A percentile compares a stretch with the other conserved stretches of the same genome.
Evolutionary conservation across 2,329 filamentous ascomycete genomes (phyloP).

Genomic region (Hymenoscyphus repandus): DNA sequence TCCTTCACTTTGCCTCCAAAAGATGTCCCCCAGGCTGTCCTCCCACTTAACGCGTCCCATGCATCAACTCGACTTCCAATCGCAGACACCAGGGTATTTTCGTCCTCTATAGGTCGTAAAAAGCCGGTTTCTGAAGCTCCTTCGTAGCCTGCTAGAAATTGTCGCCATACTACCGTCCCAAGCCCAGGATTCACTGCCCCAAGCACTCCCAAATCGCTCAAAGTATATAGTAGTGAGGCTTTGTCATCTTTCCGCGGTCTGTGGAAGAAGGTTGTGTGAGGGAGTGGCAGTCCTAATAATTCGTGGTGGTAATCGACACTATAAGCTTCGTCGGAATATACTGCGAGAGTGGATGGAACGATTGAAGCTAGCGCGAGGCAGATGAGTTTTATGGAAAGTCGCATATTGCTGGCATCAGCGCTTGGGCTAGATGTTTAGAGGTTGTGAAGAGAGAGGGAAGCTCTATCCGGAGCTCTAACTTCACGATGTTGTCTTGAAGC

Average conservation of each 20-base stretch:
- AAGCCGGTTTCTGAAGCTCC: slow-evolving; percentile 31
- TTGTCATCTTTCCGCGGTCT: slow-evolving; percentile 75
- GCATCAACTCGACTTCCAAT: slow-evolving; percentile 64
- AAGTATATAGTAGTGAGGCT: slow-evolving; percentile 84
- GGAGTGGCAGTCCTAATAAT: slow-evolving; percentile 76
- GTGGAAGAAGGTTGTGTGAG: slow-evolving; percentile 90
- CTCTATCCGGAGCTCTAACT: too few species aligned
- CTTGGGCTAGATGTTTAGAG: too few species aligned
- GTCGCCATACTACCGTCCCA: slow-evolving; percentile 81
- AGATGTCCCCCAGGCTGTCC: slow-evolving; percentile 66
- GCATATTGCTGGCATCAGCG: slow-evolving; percentile 18
- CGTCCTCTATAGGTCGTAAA: slow-evolving; percentile 70
- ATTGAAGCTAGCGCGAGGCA: slow-evolving; percentile 25
- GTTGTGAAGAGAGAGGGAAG: slow-evolving; percentile 31
- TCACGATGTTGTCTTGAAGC: too few species aligned
- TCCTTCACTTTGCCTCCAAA: slow-evolving; percentile 58
- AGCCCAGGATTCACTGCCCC: slow-evolving; percentile 87
- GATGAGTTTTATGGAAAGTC: slow-evolving; percentile 27
- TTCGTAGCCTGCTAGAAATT: slow-evolving; percentile 54
- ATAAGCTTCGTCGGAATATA: slow-evolving; percentile 88
- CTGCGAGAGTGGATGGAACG: slow-evolving; percentile 42
- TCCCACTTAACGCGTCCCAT: slow-evolving; percentile 80
- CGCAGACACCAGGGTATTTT: slow-evolving; percentile 72
- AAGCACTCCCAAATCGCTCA: slow-evolving; percentile 77
- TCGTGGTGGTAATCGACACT: slow-evolving; percentile 90